A percentile compares a stretch with the other conserved stretches of the same genome.
phyloP scores from a whole-genome alignment of 2,329 filamentous ascomycete species.

The Colletotrichum melonis region DNA sequence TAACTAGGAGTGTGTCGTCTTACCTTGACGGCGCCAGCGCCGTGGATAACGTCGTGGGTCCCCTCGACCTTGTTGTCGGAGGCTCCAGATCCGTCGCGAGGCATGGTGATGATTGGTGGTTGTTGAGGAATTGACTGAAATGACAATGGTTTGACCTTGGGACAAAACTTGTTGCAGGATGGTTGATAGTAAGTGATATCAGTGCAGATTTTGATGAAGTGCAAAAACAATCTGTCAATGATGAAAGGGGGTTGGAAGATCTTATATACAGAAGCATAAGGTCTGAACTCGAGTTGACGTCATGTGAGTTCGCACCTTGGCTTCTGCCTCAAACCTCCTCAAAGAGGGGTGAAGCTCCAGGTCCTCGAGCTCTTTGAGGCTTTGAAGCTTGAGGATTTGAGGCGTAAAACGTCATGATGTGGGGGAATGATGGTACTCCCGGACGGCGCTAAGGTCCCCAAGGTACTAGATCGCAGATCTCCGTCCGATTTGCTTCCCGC shows the following conservation, averaged over 20 bases:
- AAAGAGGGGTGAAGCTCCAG: background rate
- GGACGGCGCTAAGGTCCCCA: background rate
- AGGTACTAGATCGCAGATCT: no score
- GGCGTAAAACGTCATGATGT: slow-evolving; percentile 12
- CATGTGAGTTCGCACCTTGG: background rate
- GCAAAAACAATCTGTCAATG: accelerated
- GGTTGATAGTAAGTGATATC: no score
- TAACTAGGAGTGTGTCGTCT: slow-evolving; percentile 16
- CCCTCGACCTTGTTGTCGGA: slow-evolving; percentile 58
- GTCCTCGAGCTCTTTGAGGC: background rate
- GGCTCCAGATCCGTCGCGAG: slow-evolving; percentile 61
- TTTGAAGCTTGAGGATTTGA: background rate
- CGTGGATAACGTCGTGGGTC: slow-evolving; percentile 57
- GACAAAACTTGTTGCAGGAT: no score
- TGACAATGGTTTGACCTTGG: no score
- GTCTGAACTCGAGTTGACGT: slow-evolving; percentile 20
- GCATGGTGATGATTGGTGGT: slow-evolving; percentile 50
- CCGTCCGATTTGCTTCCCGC: no score
- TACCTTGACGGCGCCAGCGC: slow-evolving; percentile 53
- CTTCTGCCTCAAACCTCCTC: background rate
- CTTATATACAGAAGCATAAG: background rate
- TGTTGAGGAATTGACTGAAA: no score
- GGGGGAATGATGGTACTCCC: background rate
- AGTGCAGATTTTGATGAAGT: no score
- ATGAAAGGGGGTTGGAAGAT: no score